Conservation (phyloP, 1,284 basidiomycete genomes). For the Trichosporon inkin region DNA sequence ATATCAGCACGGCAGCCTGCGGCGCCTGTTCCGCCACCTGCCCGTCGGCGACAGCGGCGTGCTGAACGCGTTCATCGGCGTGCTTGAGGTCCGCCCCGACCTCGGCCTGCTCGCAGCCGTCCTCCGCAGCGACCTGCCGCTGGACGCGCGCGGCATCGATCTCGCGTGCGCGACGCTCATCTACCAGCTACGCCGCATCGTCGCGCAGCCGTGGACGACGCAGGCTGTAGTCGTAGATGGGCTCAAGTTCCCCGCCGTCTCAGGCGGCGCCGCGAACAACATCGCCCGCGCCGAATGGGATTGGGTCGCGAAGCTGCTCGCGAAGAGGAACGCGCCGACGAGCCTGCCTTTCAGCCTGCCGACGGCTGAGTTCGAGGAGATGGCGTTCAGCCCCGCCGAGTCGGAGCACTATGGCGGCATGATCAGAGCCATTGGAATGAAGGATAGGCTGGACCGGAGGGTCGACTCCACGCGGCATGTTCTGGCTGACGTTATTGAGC, state of each 20-base stretch:
- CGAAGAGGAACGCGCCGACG: neutral
- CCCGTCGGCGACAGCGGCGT: neutral
- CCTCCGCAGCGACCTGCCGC: neutral
- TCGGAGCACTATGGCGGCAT: neutral
- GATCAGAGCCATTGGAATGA: neutral
- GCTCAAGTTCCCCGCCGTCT: neutral
- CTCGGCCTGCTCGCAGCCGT: neutral
- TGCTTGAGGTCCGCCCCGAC: neutral
- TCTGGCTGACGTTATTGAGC: neutral
- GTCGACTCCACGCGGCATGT: neutral
- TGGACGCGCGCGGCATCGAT: conserved; percentile 3
- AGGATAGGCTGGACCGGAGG: neutral
- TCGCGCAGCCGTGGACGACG: neutral
- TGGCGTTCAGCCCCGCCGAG: neutral
- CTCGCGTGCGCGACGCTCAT: neutral
- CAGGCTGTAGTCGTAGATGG: neutral
- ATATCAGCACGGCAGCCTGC: neutral
- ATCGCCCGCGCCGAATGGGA: neutral
- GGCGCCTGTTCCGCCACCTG: neutral
- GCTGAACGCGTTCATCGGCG: conserved; percentile 1
- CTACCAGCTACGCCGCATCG: neutral
- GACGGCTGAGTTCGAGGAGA: neutral
- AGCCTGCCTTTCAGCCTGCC: neutral
- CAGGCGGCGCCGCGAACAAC: neutral
- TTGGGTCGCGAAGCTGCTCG: neutral